Evolutionary conservation across 805 yeast species (phyloP).

Genomic region (Candida lessepsii): DNA sequence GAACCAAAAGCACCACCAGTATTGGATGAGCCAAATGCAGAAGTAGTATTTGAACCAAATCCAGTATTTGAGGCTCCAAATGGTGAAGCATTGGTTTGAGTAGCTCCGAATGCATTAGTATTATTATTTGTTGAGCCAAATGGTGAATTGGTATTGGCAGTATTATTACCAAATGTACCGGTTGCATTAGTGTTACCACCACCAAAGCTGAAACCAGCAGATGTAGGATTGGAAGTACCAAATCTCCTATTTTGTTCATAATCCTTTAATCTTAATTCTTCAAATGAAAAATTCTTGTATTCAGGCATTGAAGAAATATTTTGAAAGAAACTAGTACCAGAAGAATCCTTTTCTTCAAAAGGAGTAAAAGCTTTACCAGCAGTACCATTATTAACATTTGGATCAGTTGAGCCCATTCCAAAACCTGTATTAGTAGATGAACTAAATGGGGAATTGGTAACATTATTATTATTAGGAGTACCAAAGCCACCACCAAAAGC

Average conservation of each 20-base stretch:
- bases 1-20: constrained; percentile 29
- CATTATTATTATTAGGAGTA: constrained; percentile 14
- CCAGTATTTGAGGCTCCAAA: constrained; percentile 23
- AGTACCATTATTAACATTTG: constrained; percentile 60
- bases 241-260: constrained; percentile 69
- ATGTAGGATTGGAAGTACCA: constrained; percentile 43
- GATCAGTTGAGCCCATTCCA: constrained; percentile 32
- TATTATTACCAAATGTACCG: constrained; percentile 34
- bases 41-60: constrained; percentile 29
- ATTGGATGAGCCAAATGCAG: constrained; percentile 19
- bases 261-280: constrained; percentile 87
- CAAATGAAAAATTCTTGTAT: constrained; percentile 75
- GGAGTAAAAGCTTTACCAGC: constrained; percentile 68
- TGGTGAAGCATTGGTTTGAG: constrained; percentile 16
- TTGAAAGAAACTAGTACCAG: constrained; percentile 56
- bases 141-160: constrained; percentile 22
- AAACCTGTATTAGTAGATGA: constrained; percentile 18
- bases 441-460: constrained; percentile 24
- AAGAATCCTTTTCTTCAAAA: constrained; percentile 70
- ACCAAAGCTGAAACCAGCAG: constrained; percentile 43
- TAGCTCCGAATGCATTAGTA: constrained; percentile 30
- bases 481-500: constrained; percentile 28
- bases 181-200: constrained; percentile 23
- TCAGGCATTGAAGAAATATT: constrained; percentile 88
- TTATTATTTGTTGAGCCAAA: constrained; percentile 24